A percentile compares a stretch with the other conserved stretches of the same genome.
These are phyloP conservation scores for Daucus carota DNA, from an alignment of 129 eudicot species.

Conservation along the genomic window DNA sequence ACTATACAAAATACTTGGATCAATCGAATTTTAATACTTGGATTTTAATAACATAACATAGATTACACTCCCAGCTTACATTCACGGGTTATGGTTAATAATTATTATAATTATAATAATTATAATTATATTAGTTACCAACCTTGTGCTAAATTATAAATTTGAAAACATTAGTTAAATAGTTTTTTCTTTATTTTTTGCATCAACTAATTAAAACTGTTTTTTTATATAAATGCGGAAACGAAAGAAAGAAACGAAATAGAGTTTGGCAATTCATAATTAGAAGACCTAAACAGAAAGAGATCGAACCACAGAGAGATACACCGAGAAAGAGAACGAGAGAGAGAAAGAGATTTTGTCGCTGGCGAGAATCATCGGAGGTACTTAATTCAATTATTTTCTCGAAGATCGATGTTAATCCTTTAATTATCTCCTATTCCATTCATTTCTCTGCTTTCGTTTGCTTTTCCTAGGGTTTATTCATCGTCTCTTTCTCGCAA, in stretches of 20 bases:
- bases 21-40: no score
- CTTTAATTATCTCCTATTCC: neutral
- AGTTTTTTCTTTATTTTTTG: no score
- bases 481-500: neutral
- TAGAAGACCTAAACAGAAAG: slow-evolving; percentile 1
- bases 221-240: no score
- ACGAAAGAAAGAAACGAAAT: neutral
- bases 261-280: neutral
- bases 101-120: no score
- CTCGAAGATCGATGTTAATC: neutral
- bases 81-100: no score
- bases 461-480: neutral
- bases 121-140: no score
- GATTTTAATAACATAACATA: no score
- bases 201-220: no score
- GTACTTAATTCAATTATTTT: neutral
- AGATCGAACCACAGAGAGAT: neutral
- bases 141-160: no score
- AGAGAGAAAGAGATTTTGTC: neutral
- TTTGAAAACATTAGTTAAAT: no score
- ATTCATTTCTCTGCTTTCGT: neutral
- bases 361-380: neutral
- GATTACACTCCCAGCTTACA: no score
- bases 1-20: no score
- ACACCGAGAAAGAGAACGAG: neutral